Evolutionary conservation across 129 eudicot genomes (phyloP), one percentile per base, ranked within the genome.

Genomic region (Centrapalus pauciflorus): DNA sequence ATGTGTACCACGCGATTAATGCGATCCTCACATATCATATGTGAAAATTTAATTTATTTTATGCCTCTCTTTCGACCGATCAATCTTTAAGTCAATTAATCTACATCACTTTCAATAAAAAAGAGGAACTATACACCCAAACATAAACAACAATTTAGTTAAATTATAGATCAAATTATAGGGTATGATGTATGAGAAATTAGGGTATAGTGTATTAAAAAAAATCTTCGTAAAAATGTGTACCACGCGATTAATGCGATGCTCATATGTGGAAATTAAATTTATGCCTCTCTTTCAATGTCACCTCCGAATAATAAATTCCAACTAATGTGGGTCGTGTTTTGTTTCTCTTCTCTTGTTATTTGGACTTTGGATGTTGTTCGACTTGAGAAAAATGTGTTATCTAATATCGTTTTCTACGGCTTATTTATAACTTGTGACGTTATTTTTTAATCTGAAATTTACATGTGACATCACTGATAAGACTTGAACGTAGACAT

Each of bases 341-440:
- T 64, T 38, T 38, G 45, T 73, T 73, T 62, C 64, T 54, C 77
- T 73, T 64, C 71, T 73, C 64, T 49, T 16, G 63, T 61, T 62
- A 34, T 3, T 7, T 26, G 8, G 55, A n/a, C 13, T n/a, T n/a
- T 16, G 35, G 70, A 29, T 5, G 48, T 54, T 64, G 65, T 56
- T 28, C 14, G 4, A 40, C n/a, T n/a, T n/a, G 10, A 25, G 24
- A 64, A 54, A 52, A 27, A n/a, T 19, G 54, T 28, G 27, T 23
- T 8, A 55, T 73, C 52, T 27, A 73, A 73, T 52, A 4, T 48
- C 19, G 52, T 46, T 11, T 1, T 46, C n/a, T n/a, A n/a, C n/a
- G n/a, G n/a, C n/a, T n/a, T n/a, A n/a, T n/a, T n/a, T n/a, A n/a
- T n/a, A n/a, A n/a, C n/a, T n/a, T n/a, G n/a, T n/a, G n/a, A n/a